Conservation (phyloP, 2,329 filamentous ascomycete genomes). For the Ophiostoma himal-ulmi region DNA sequence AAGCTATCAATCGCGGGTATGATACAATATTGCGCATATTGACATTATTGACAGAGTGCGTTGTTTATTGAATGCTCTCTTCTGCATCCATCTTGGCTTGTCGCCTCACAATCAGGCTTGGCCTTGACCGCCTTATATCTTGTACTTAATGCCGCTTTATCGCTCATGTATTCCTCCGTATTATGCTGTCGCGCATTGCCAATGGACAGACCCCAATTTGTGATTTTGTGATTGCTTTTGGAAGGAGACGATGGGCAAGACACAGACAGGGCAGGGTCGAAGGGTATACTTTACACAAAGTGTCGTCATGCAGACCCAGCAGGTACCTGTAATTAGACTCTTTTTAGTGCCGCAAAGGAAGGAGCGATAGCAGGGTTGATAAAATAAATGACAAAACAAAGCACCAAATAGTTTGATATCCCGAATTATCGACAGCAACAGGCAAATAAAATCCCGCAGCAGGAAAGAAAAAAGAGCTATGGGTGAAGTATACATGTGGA, state of each 20-base stretch:
- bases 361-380: neutral
- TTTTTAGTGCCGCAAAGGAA: neutral
- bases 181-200: neutral
- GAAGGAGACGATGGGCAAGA: neutral
- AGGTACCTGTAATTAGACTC: neutral
- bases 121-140: neutral
- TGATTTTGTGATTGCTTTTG: constrained; percentile 6
- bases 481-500: neutral
- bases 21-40: too few relatives aligned
- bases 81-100: too few relatives aligned
- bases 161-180: neutral
- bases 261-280: neutral
- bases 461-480: neutral
- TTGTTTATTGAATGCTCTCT: too few relatives aligned
- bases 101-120: neutral
- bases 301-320: constrained; percentile 9
- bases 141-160: neutral
- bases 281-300: neutral
- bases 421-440: neutral
- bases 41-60: too few relatives aligned
- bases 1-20: neutral
- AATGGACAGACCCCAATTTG: constrained; percentile 1
- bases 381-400: neutral
- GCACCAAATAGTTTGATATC: too few relatives aligned
- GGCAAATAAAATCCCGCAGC: constrained; percentile 3